A percentile compares a stretch with the other conserved stretches of the same genome.
Conservation (phyloP, 2,329 filamentous ascomycete species). For the Fusarium illudens region DNA sequence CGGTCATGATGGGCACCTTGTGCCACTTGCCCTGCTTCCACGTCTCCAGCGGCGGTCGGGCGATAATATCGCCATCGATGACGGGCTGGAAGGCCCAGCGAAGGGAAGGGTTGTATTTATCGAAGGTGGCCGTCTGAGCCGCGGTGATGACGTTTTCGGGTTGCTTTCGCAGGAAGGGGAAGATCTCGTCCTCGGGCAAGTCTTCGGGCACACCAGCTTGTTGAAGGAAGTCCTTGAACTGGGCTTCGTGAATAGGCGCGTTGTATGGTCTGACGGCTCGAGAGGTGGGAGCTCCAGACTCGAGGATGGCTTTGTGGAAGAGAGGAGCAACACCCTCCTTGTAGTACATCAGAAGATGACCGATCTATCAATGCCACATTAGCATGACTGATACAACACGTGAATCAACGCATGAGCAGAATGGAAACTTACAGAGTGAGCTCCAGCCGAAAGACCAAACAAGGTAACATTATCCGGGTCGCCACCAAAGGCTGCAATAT, state of each 20-base stretch:
- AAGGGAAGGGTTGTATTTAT: conserved; percentile 54
- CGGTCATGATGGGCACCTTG: conserved; percentile 64
- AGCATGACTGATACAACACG: fast-evolving
- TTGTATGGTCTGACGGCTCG: conserved; percentile 64
- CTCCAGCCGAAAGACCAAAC: conserved; percentile 54
- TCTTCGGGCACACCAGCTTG: conserved; percentile 25
- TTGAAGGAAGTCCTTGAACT: conserved; percentile 53
- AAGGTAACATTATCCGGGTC: conserved; percentile 56
- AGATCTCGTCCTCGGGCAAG: conserved; percentile 43
- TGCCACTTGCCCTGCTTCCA: conserved; percentile 54
- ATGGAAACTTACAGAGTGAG: conserved; percentile 54
- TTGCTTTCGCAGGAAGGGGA: conserved; percentile 58
- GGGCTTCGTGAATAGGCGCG: conserved; percentile 64
- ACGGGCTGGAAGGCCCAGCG: conserved; percentile 73
- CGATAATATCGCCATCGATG: conserved; percentile 68
- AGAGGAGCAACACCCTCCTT: conserved; percentile 53
- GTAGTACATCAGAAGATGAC: conserved; percentile 69
- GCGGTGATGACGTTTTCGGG: conserved; percentile 45
- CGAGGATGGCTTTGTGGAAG: conserved; percentile 63
- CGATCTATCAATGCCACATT: conserved; percentile 57
- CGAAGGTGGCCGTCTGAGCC: conserved; percentile 53
- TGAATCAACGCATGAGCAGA: fast-evolving
- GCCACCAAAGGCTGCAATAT: conserved; percentile 62
- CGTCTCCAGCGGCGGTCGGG: conserved; percentile 63
- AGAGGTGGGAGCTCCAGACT: conserved; percentile 64